Percentiles rank a stretch among this genome's conserved stretches.
These are phyloP conservation scores for Fraxinus sp. DNA, from an alignment of 305 asterid species.

Conservation along the genomic window DNA sequence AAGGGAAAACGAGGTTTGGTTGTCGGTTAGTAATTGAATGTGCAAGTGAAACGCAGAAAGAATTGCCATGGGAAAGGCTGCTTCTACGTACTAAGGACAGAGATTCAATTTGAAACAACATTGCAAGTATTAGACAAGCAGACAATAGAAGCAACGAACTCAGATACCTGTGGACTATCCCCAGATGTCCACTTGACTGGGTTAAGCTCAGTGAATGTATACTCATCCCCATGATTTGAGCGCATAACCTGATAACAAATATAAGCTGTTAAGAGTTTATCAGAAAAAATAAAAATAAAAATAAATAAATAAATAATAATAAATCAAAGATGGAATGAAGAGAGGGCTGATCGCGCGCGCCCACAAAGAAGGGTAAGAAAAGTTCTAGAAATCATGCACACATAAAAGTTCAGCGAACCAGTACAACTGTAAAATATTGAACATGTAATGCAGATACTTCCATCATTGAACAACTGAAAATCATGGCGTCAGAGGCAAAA, in stretches of 20 bases:
- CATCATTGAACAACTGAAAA: neutral
- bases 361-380: neutral
- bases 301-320: too few relatives aligned
- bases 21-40: neutral
- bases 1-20: neutral
- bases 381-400: neutral
- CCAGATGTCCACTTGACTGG: conserved; percentile 62
- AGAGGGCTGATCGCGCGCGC: neutral
- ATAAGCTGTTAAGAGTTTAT: conserved; percentile 5
- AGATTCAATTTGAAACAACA: conserved; percentile 6
- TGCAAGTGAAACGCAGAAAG: neutral
- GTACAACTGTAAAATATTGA: neutral
- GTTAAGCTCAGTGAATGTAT: conserved; percentile 59
- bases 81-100: neutral
- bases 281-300: neutral
- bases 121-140: conserved; percentile 6
- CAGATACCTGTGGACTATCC: conserved; percentile 62
- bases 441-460: neutral
- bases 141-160: conserved; percentile 5
- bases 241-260: conserved; percentile 64
- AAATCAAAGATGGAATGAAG: neutral
- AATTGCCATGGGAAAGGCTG: neutral
- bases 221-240: conserved; percentile 63
- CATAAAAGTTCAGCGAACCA: neutral
- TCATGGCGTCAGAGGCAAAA: neutral